Base-by-base conservation (phyloP, 2,329 filamentous ascomycete species). In the Alternaria arborescens region DNA sequence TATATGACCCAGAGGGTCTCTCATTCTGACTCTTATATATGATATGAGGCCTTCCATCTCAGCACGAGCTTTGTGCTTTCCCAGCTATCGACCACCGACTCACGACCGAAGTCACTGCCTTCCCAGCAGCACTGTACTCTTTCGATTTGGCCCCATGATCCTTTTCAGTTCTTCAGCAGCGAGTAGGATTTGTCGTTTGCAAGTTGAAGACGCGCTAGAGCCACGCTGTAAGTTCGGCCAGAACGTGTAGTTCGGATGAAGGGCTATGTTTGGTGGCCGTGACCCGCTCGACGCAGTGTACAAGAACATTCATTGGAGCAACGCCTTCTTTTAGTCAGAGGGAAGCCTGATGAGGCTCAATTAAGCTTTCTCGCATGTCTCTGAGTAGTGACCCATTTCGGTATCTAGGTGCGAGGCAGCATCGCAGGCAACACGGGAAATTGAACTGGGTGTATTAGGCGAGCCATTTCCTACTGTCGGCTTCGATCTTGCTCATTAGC, bases 321-420 rank as follows among this genome's bases (percentile, higher is more conserved):
- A 53, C 38, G 26, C n/a, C 42, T 10, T 48, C 38, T 41, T 51
- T 46, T 57, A 61, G 60, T 56, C 34, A 55, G 61, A 58, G 26
- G 58, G 50, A 24, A 46, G 63, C 60, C 58, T 59, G 55, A 57
- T 40, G 63, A 66, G 62, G 64, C 59, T 67, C 58, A 60, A 67
- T 55, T 46, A 61, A 67, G 53, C 66, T 60, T 60, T 50, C 26
- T 55, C 51, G 58, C 58, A 42, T 24, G 59, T 61, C 51, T 34
- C 42, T 51, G 18, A 51, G 28, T 32, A 57, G 52, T 63, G 47
- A 22, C 62, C 62, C 18, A 30, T 60, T 61, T 30, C 34, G 50
- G 65, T 52, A 50, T 41, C 34, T 59, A 67, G 32, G 18, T 47
- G 62, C 62, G 65, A 69, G 61, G 32, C 57, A 50, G 38, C 30